phyloP scores from a whole-genome alignment of 2,329 filamentous ascomycete genomes.

The Metarhizium robertsii region DNA sequence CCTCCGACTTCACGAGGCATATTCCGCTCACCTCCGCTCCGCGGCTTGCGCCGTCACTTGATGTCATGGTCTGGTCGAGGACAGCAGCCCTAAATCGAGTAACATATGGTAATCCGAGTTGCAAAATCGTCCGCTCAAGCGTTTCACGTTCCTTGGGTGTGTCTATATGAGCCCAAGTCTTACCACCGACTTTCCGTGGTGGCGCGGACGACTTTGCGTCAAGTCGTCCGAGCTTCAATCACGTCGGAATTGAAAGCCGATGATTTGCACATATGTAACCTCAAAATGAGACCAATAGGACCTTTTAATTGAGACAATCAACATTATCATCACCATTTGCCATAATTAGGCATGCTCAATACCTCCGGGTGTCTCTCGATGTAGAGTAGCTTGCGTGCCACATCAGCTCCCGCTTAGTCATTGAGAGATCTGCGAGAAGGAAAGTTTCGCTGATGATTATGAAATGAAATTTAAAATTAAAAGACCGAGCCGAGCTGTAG shows the following conservation, averaged over 20 bases:
- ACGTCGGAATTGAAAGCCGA: neutral
- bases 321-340: too few species aligned
- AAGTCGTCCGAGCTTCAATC: neutral
- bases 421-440: too few species aligned
- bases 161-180: neutral
- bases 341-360: too few species aligned
- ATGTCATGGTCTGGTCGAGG: neutral
- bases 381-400: too few species aligned
- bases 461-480: too few species aligned
- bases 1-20: neutral
- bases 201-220: neutral
- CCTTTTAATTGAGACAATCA: too few species aligned
- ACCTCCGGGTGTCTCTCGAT: too few species aligned
- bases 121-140: neutral
- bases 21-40: neutral
- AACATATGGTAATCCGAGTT: neutral
- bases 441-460: too few species aligned
- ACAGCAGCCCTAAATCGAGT: neutral
- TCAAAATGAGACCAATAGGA: too few species aligned
- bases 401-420: too few species aligned
- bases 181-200: neutral
- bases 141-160: neutral
- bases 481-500: too few species aligned
- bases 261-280: too few species aligned
- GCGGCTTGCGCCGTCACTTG: neutral